These are phyloP conservation scores for Trichocladium antarcticum DNA, from an alignment of 495 filamentous ascomycete genomes.

Conservation along the genomic window DNA sequence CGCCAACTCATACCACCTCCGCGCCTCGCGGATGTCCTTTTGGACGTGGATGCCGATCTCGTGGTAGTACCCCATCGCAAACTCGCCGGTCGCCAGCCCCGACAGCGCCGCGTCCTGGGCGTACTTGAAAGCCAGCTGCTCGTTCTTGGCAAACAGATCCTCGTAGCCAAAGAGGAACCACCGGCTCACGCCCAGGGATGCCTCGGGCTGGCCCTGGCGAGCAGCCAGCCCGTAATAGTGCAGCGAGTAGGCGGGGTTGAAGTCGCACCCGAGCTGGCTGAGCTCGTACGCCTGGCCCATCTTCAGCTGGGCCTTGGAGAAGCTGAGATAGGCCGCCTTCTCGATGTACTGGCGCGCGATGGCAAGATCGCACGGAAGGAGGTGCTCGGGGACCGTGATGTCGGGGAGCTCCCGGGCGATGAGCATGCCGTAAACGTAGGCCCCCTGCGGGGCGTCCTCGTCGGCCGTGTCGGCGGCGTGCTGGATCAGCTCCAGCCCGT, in stretches of 20 bases:
- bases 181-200: constrained; percentile 93
- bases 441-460: constrained; percentile 94
- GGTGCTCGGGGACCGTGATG: constrained; percentile 60
- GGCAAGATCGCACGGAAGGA: constrained; percentile 61
- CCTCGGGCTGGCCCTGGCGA: constrained; percentile 76
- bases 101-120: constrained; percentile 72
- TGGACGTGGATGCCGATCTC: constrained; percentile 87
- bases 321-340: constrained; percentile 91
- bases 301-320: constrained; percentile 93
- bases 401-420: constrained; percentile 81
- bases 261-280: constrained; percentile 86
- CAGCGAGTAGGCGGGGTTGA: constrained; percentile 80
- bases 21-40: constrained; percentile 70
- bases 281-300: constrained; percentile 96
- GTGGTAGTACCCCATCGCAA: constrained; percentile 94
- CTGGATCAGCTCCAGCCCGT: constrained; percentile 70
- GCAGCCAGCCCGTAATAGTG: constrained; percentile 94
- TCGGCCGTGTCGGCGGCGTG: constrained; percentile 79
- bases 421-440: constrained; percentile 95
- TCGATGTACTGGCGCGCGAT: constrained; percentile 82
- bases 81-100: constrained; percentile 82
- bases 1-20: constrained; percentile 83
- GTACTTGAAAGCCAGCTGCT: constrained; percentile 82
- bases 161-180: constrained; percentile 97
- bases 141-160: constrained; percentile 84